Percentiles rank a stretch among this genome's conserved stretches.
phyloP scores from a whole-genome alignment of 2,329 filamentous ascomycete species.

The Paecilomyces fulvus region DNA sequence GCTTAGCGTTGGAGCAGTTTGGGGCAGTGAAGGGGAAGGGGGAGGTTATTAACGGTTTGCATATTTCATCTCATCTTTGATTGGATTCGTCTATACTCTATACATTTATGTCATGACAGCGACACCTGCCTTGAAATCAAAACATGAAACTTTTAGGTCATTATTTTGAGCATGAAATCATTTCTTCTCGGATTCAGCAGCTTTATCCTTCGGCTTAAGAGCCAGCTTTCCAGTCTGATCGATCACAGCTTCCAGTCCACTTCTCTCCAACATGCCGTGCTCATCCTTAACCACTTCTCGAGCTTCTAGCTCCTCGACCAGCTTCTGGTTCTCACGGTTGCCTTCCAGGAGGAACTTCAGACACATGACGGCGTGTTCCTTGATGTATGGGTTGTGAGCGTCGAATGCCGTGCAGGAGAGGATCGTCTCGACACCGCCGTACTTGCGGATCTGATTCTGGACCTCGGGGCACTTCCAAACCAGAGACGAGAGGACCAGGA shows the following conservation, averaged over 20 bases:
- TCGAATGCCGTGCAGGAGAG: conserved; percentile 87
- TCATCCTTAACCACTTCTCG: conserved; percentile 35
- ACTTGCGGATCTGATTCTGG: conserved; percentile 76
- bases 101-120: neutral
- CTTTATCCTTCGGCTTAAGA: conserved; percentile 26
- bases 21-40: neutral
- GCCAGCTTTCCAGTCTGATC: conserved; percentile 35
- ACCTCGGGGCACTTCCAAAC: conserved; percentile 80
- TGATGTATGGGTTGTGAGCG: conserved; percentile 87
- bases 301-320: conserved; percentile 42
- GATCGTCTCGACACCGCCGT: conserved; percentile 78
- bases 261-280: conserved; percentile 30
- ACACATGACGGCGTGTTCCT: conserved; percentile 81
- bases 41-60: neutral
- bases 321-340: conserved; percentile 44
- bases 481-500: conserved; percentile 80
- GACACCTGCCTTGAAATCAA: neutral
- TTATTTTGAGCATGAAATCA: neutral
- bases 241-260: conserved; percentile 36
- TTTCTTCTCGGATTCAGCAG: conserved; percentile 3
- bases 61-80: neutral
- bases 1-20: neutral
- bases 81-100: neutral
- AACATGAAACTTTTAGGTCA: neutral
- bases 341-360: conserved; percentile 61